Conservation (phyloP, 805 yeast species). For the Metschnikowia proteae region DNA sequence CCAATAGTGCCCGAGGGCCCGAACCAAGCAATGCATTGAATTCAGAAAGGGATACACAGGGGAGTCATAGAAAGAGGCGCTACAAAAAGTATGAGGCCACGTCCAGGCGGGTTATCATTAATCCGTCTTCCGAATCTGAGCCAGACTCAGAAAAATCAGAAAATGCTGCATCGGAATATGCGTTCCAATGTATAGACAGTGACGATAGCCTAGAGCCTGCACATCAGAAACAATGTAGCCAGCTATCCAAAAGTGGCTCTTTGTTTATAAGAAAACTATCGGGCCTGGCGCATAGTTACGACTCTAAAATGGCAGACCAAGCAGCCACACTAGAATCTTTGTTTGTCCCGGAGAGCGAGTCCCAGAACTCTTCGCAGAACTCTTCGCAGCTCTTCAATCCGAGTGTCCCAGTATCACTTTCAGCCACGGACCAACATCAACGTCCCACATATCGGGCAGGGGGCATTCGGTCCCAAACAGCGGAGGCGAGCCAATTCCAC, state of each 20-base stretch:
- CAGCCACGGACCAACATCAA: background rate
- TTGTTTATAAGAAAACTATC: background rate
- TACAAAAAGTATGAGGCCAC: slow-evolving; percentile 9
- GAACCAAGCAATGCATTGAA: too few relatives aligned
- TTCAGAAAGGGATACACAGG: background rate
- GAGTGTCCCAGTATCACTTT: background rate
- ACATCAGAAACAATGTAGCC: background rate
- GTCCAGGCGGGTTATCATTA: slow-evolving; percentile 10
- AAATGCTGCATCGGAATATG: background rate
- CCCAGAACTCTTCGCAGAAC: background rate
- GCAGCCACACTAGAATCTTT: background rate
- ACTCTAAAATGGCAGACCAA: background rate
- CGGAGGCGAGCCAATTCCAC: background rate
- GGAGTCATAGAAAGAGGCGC: background rate
- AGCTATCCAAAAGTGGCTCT: background rate
- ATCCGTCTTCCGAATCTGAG: slow-evolving; percentile 21
- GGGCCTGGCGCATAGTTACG: background rate
- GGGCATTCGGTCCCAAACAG: background rate
- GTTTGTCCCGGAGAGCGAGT: background rate
- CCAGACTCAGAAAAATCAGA: background rate
- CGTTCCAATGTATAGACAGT: background rate
- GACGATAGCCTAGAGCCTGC: background rate
- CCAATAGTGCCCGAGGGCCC: background rate
- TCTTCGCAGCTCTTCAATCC: background rate
- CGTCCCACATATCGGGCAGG: background rate